phyloP scores from a whole-genome alignment of 2,329 filamentous ascomycete species.

The Rutstroemia sp. region DNA sequence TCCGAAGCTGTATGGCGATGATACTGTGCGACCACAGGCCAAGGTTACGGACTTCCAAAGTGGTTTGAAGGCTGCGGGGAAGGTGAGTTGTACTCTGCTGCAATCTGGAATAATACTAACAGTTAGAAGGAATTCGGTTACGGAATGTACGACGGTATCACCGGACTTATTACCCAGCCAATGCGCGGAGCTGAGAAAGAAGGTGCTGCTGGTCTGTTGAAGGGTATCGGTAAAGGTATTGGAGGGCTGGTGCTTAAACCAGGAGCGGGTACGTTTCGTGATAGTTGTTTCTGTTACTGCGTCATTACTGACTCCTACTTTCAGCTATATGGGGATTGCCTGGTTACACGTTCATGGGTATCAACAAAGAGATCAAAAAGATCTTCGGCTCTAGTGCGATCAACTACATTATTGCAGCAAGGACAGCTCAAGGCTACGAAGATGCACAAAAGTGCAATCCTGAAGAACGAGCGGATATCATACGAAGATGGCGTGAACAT shows the following conservation, averaged over 20 bases:
- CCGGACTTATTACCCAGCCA: constrained; percentile 75
- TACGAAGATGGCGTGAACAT: constrained; percentile 44
- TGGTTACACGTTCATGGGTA: constrained; percentile 75
- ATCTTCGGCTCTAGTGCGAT: constrained; percentile 62
- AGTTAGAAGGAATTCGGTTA: constrained; percentile 56
- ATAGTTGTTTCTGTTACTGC: neutral
- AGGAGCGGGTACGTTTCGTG: constrained; percentile 54
- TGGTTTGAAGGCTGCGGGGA: constrained; percentile 70
- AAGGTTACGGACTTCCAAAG: constrained; percentile 72
- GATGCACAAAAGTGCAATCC: constrained; percentile 48
- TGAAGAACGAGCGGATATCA: constrained; percentile 56
- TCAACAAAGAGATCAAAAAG: constrained; percentile 70
- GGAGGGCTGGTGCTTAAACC: constrained; percentile 77
- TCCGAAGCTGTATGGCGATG: constrained; percentile 77
- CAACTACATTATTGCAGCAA: constrained; percentile 72
- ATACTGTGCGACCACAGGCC: constrained; percentile 68
- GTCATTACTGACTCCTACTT: constrained; percentile 4
- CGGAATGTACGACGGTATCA: constrained; percentile 74
- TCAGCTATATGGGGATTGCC: constrained; percentile 61
- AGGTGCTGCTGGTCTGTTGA: constrained; percentile 59
- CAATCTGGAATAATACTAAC: constrained; percentile 1
- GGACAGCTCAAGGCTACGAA: constrained; percentile 67
- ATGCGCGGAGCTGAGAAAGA: constrained; percentile 60
- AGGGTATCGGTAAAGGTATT: constrained; percentile 76
- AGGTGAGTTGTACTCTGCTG: constrained; percentile 34